Conservation (phyloP, 1,139 yeast genomes). For the Geotrichum reessii region DNA sequence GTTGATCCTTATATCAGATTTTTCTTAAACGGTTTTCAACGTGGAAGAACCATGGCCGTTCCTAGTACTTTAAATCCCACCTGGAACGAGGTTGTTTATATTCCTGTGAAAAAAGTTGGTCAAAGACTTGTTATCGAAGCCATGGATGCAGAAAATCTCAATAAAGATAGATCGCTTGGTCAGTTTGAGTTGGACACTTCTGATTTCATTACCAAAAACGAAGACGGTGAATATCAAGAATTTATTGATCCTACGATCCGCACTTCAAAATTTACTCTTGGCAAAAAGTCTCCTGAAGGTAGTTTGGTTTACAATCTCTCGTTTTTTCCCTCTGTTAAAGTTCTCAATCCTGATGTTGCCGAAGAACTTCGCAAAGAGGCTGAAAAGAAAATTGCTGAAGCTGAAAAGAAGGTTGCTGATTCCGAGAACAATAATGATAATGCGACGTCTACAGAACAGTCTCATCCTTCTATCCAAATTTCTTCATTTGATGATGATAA, state of each 20-base stretch:
- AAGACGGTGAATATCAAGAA: slow-evolving; percentile 61
- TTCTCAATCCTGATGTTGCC: slow-evolving; percentile 67
- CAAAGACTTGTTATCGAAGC: slow-evolving; percentile 80
- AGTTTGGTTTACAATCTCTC: slow-evolving; percentile 62
- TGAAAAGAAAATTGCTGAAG: slow-evolving; percentile 12
- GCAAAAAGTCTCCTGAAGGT: slow-evolving; percentile 75
- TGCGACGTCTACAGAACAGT: slow-evolving; percentile 28
- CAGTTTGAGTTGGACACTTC: slow-evolving; percentile 62
- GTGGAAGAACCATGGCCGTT: slow-evolving; percentile 67
- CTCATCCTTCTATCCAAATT: slow-evolving; percentile 24
- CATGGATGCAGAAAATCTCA: slow-evolving; percentile 78
- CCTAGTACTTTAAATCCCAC: slow-evolving; percentile 69
- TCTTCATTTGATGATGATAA: background rate
- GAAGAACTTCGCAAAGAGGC: slow-evolving; percentile 37
- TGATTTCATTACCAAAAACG: slow-evolving; percentile 62
- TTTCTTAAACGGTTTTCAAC: slow-evolving; percentile 69
- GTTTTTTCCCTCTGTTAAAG: slow-evolving; percentile 77
- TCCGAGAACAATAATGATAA: slow-evolving; percentile 31
- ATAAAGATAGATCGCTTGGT: slow-evolving; percentile 82
- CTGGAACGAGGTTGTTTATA: slow-evolving; percentile 78
- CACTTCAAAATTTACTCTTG: slow-evolving; percentile 57
- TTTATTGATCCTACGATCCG: slow-evolving; percentile 52
- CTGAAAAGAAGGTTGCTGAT: slow-evolving; percentile 36
- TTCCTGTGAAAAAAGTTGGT: slow-evolving; percentile 75
- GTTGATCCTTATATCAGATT: slow-evolving; percentile 91